Conservation (phyloP, 768 basidiomycete genomes). For the Boletus pseudopeckii region DNA sequence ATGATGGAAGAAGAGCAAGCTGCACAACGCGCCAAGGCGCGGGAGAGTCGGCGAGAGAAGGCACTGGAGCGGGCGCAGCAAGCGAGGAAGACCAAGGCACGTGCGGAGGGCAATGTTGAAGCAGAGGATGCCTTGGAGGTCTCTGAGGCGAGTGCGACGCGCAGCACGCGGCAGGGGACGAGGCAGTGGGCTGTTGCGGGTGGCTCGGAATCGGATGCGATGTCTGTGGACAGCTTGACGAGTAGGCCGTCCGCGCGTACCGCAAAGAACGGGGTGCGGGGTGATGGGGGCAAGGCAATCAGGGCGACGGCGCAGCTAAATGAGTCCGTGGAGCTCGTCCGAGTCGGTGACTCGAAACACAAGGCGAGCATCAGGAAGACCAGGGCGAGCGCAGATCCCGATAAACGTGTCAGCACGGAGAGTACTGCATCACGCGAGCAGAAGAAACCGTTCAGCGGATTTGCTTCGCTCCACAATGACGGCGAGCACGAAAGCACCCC, state of each 20-base stretch:
- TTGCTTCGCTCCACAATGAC: conserved; percentile 2
- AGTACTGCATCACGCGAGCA: background rate
- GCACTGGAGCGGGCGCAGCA: conserved; percentile 22
- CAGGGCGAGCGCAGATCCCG: background rate
- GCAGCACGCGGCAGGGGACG: background rate
- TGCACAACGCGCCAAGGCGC: conserved; percentile 21
- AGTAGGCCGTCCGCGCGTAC: conserved; percentile 9
- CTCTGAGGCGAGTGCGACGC: conserved; percentile 7
- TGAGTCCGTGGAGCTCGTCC: conserved; percentile 1
- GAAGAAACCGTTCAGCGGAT: background rate
- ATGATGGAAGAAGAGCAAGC: conserved; percentile 23
- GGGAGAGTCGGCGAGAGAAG: conserved; percentile 18
- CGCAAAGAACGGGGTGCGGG: background rate
- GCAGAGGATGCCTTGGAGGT: background rate
- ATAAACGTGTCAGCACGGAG: background rate
- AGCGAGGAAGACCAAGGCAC: conserved; percentile 4
- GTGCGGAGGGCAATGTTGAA: background rate
- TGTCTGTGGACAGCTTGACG: conserved; percentile 26
- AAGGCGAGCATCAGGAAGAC: background rate
- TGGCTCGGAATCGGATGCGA: conserved; percentile 26
- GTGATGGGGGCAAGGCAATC: background rate
- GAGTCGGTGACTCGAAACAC: background rate
- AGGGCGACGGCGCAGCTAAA: background rate
- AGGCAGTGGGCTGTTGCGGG: background rate
- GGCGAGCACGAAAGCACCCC: conserved; percentile 24